Conservation (phyloP, 2,329 filamentous ascomycete genomes). For the Venturia asperata region DNA sequence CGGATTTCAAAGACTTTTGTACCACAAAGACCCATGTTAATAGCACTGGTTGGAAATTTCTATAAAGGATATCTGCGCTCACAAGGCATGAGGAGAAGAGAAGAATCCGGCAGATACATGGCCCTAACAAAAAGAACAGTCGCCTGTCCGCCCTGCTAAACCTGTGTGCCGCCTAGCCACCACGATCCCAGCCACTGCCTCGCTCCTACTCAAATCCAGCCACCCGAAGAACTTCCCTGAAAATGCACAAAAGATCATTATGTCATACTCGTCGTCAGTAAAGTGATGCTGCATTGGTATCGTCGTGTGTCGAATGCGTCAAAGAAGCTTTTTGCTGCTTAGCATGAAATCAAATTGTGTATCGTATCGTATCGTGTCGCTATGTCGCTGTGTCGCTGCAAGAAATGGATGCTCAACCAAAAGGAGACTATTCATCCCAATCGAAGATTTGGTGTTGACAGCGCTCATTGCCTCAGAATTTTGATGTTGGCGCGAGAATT, state of each 20-base stretch:
- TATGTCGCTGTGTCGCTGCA: background rate
- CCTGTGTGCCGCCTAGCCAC: background rate
- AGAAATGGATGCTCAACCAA: background rate
- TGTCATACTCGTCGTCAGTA: background rate
- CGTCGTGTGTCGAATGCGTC: slow-evolving; percentile 10
- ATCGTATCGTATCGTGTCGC: slow-evolving; percentile 12
- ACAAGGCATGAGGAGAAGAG: slow-evolving; percentile 2
- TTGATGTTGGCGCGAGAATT: background rate
- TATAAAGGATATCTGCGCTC: background rate
- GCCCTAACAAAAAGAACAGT: background rate
- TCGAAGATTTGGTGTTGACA: background rate
- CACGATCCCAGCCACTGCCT: background rate
- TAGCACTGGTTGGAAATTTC: background rate
- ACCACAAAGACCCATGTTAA: too few relatives aligned
- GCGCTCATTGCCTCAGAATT: background rate
- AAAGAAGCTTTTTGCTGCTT: slow-evolving; percentile 7
- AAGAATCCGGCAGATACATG: background rate
- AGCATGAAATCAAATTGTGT: background rate
- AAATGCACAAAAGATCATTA: slow-evolving; percentile 9
- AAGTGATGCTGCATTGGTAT: slow-evolving; percentile 9
- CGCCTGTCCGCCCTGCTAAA: background rate
- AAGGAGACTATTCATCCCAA: background rate
- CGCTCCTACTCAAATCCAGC: background rate
- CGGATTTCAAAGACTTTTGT: too few relatives aligned
- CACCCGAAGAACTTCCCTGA: background rate